Evolutionary conservation across 2,329 filamentous ascomycete species (phyloP), one percentile per base, ranked within the genome.

Genomic region (Didymella sp.): DNA sequence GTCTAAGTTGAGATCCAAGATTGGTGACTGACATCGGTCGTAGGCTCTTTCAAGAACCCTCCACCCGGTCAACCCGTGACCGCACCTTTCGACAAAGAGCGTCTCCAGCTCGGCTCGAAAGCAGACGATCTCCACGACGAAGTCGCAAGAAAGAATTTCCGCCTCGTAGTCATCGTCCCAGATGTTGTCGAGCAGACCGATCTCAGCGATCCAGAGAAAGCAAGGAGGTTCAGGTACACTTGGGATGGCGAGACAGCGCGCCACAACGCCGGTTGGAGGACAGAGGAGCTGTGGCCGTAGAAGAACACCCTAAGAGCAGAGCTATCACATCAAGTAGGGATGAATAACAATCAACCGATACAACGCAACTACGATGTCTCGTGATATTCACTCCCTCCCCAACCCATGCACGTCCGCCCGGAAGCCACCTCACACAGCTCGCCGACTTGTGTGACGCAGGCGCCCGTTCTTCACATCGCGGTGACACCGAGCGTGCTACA

Each of bases 141-240:
- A 30, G 76, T 89, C 52, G 90, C 91, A 37, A 82, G 92, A 64
- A 79, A 78, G 62, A 90, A 96, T 73, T 96, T 96, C 72, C 82
- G 94, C 50, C 90, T 96, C 0, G 91, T 96, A 3, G 87, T 95
- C 71, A 95, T 99, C 73, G 86, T 88, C 45, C 88, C 96, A 0
- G 85, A 90, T 8, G 86, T 90, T 73, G 87, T 96, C 19, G 92
- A 96, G 73, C 82, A 84, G 67, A 80, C 90, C 15, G 89, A 95
- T 72, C 76, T 96, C 50, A 87, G 84, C 54, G 84, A 91, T 70
- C 85, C 88, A 0, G 82, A 83, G 43, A 84, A 84, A 59, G 81
- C 82, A 12, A 80, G 83, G 61, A 81, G 92, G 67, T 90, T 87
- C 81, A 79, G 85, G 58, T 94, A 92, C 77, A 87, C 82, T 24